Conservation (phyloP, 2,329 filamentous ascomycete species). For the Rosellinia necatrix region DNA sequence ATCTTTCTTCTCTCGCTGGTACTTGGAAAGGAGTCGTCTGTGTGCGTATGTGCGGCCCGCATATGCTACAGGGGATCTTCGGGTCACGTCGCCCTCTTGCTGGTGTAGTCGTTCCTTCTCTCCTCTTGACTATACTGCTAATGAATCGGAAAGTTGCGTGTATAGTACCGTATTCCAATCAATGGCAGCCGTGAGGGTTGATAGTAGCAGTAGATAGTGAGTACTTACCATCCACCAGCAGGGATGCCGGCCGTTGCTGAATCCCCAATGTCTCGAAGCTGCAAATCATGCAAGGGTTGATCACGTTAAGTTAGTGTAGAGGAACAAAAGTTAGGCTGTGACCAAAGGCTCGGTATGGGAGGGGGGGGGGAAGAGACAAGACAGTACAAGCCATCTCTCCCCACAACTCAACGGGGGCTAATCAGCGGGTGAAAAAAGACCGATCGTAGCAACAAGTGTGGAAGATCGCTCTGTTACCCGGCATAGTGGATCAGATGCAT, state of each 20-base stretch:
- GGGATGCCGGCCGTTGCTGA: constrained; percentile 40
- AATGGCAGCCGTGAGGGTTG: constrained; percentile 16
- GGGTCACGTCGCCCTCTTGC: constrained; percentile 15
- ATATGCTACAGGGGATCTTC: constrained; percentile 12
- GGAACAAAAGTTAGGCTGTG: constrained; percentile 24
- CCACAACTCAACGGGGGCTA: constrained; percentile 34
- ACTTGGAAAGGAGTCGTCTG: constrained; percentile 9
- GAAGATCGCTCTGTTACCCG: constrained; percentile 15
- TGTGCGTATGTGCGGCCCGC: constrained; percentile 13
- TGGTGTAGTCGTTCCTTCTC: constrained; percentile 14
- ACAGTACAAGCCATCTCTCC: constrained; percentile 25
- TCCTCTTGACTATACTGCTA: constrained; percentile 17
- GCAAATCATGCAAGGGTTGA: constrained; percentile 42
- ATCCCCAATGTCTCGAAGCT: constrained; percentile 38
- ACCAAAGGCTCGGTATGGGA: constrained; percentile 19
- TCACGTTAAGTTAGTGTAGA: constrained; percentile 28
- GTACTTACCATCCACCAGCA: constrained; percentile 31
- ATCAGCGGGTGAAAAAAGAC: constrained; percentile 27
- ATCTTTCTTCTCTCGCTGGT: constrained; percentile 16
- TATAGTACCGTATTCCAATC: constrained; percentile 32
- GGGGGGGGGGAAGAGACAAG: too few species aligned
- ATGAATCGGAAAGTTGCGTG: constrained; percentile 35
- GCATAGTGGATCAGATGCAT: constrained; percentile 24
- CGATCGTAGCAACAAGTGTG: too few species aligned
- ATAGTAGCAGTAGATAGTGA: constrained; percentile 26